Base-by-base conservation (phyloP, 371 early-diverging fungal species). In the Mortierella sp. region DNA sequence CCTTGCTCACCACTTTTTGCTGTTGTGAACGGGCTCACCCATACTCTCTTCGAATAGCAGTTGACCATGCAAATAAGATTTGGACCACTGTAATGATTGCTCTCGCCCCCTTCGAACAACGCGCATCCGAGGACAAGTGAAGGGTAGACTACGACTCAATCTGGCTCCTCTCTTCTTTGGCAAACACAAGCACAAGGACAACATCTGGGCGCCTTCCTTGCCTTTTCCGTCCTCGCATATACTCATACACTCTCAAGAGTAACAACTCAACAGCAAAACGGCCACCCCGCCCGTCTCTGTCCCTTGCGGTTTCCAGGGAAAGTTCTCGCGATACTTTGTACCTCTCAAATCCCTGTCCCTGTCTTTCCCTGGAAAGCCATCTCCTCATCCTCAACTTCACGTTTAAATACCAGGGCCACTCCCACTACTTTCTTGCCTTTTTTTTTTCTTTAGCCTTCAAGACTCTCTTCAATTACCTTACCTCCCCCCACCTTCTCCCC, bases 381-480 rank as follows among this genome's bases (percentile, higher is more conserved):
- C 54, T 6, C 60, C 63, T 21, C 27, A n/a, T 8, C 35, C 16
- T 74, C 12, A 14, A 35, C 24, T 3, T 16, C 46, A 4, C 43
- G 29, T 70, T 70, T 76, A 76, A 76, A 76, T 70, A 77, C 51
- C 29, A 11, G 24, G 58, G 38, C 32, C 38, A n/a, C 21, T 65
- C 70, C 78, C 49, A 10, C 41, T 54, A 27, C 43, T 14, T 49
- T 29, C 18, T 18, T 49, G 43, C 55, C 27, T 44, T 70, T 75
- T 75, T 38, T 74, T 21, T 71, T 75, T 75, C 75, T 55, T 60
- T 63, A 75, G 75, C 75, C 71, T 71, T 75, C 75, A 44, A 74
- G 74, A 51, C 77, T 71, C 71, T 46, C 32, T 71, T 56, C 44
- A 71, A 65, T 68, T 55, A 63, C 51, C 56, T 68, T 54, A 41